phyloP scores from a whole-genome alignment of 305 asterid genomes.

The Plantago lanceolata region DNA sequence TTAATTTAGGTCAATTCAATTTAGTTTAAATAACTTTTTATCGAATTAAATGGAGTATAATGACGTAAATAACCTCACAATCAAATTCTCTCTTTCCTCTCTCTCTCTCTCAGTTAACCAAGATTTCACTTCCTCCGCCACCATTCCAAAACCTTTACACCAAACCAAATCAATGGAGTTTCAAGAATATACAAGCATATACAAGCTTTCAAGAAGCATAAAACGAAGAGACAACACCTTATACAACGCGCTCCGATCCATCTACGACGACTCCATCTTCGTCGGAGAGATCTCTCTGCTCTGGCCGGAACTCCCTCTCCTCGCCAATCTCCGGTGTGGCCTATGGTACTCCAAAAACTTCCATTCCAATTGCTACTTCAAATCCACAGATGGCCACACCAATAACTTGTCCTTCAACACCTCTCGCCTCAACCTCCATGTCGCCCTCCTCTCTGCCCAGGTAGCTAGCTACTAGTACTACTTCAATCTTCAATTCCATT shows the following conservation, averaged over 20 bases:
- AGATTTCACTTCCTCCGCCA: no score
- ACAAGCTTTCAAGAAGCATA: slow-evolving; percentile 62
- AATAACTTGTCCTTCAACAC: slow-evolving; percentile 82
- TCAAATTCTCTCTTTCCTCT: no score
- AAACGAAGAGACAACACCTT: slow-evolving; percentile 65
- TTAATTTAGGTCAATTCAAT: no score
- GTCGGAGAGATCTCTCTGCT: slow-evolving; percentile 80
- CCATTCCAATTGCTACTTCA: slow-evolving; percentile 72
- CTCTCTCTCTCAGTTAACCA: no score
- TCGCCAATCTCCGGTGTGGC: slow-evolving; percentile 94
- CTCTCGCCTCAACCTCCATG: slow-evolving; percentile 87
- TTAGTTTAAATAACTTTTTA: no score
- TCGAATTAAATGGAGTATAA: no score
- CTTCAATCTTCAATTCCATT: not conserved
- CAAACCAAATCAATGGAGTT: not conserved
- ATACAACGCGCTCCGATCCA: slow-evolving; percentile 86
- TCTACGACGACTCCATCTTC: slow-evolving; percentile 88
- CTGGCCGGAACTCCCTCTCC: slow-evolving; percentile 84
- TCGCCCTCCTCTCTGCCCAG: slow-evolving; percentile 62
- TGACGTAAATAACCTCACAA: no score
- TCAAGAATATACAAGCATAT: slow-evolving; percentile 42
- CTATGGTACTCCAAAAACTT: slow-evolving; percentile 76
- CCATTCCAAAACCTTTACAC: no score
- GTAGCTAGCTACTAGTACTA: slow-evolving; percentile 31
- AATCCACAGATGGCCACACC: slow-evolving; percentile 97